Evolutionary conservation across 2,329 filamentous ascomycete species (phyloP), one percentile per base, ranked within the genome.

Genomic region (Emergomyces orientalis): DNA sequence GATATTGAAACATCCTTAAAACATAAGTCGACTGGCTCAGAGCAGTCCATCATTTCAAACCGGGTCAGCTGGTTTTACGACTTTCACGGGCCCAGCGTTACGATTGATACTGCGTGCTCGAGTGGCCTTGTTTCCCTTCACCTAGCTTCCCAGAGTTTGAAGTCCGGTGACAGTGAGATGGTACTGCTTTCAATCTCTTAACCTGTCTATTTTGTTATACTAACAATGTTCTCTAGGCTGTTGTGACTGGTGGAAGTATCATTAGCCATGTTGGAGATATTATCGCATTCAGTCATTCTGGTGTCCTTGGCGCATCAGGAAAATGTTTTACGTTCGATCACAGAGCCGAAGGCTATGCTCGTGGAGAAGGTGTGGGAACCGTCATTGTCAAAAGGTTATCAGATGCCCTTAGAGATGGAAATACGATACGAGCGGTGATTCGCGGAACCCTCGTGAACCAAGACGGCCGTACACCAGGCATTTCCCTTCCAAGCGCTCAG

Each of bases 331-430:
- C 59, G 19, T 74, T 72, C 63, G 77, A 78, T 63, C 64, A 69
- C 22, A 65, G 69, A 32, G 76, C 73, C 1, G 71, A 74, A 61
- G 79, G 79, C 0, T 80, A 79, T 66, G 74, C 70, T 13, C 71
- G 77, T 8, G 78, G 77, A 22, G 79, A 81, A 67, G 79, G 76
- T 8, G 68, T 75, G 19, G 75, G 69, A 3, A 66, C 71, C 27
- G 32, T 80, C 13, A 60, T 78, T 1, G 57, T 81, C 7, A 80
- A 80, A 64, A 71, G 67, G 0, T 64, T 80, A 1, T 68, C 71
- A 8, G 70, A 76, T 60, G 78, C 78, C 25, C 49, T 61, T 6
- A 65, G 68, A 37, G 76, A 77, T 43, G 71, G 73, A 19, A 75
- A 80, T 65, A 68, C 69, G 0, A 75, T 80, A 43, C 70, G 74